Evolutionary conservation across 331 rosid species (phyloP).

Genomic region (Malus hybrid): DNA sequence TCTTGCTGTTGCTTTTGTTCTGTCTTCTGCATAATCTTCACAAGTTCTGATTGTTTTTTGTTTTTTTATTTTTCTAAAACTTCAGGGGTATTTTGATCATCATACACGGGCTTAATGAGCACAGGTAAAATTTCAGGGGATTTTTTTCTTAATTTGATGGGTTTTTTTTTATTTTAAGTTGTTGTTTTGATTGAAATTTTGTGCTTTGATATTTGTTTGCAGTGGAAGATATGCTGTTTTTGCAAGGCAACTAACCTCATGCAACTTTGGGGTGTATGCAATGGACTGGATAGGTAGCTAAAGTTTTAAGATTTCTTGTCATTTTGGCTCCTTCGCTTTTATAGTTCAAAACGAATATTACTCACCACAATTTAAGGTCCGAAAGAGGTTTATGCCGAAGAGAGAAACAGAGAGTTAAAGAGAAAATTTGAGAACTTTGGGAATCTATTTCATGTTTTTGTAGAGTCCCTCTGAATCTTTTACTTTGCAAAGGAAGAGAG

Average conservation of each 20-base stretch:
- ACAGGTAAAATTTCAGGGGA: conserved; percentile 75
- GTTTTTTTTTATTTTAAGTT: neutral
- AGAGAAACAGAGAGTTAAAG: neutral
- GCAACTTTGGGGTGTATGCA: conserved; percentile 90
- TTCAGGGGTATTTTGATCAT: conserved; percentile 82
- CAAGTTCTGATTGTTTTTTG: neutral
- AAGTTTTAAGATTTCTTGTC: neutral
- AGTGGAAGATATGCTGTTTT: conserved; percentile 94
- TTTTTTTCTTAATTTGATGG: neutral
- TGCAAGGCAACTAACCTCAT: conserved; percentile 65
- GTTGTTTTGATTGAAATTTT: neutral
- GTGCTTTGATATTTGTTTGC: conserved; percentile 27
- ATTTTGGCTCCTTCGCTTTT: neutral
- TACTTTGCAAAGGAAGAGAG: neutral
- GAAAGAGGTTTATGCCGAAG: neutral
- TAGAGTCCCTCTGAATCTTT: neutral
- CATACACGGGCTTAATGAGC: conserved; percentile 97
- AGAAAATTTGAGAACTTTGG: neutral
- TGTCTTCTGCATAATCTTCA: neutral
- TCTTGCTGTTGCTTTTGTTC: neutral
- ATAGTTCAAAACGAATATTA: neutral
- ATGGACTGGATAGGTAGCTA: conserved; percentile 95
- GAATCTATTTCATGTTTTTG: neutral
- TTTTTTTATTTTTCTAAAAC: conserved; percentile 2
- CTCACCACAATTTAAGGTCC: neutral